phyloP scores from a whole-genome alignment of 768 basidiomycete genomes.

The Naematelia encephala region DNA sequence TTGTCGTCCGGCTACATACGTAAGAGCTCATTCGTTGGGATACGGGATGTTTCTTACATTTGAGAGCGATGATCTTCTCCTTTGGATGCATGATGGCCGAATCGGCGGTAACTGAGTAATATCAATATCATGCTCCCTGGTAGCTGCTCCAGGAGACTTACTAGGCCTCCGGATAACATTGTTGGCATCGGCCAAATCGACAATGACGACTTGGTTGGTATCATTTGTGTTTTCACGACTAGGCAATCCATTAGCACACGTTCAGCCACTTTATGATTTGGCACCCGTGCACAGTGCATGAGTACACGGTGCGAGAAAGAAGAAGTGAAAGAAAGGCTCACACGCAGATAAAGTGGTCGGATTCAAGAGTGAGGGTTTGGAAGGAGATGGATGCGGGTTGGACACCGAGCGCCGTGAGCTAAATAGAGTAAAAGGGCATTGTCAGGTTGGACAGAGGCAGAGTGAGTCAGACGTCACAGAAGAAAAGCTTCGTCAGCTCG shows the following conservation, averaged over 20 bases:
- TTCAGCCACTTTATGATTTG: slow-evolving; percentile 3
- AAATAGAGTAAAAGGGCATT: slow-evolving; percentile 56
- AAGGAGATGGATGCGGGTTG: slow-evolving; percentile 97
- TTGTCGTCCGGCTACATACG: slow-evolving; percentile 72
- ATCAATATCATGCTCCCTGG: slow-evolving; percentile 11
- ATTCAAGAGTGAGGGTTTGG: slow-evolving; percentile 93
- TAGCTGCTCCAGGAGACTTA: slow-evolving; percentile 34
- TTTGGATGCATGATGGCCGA: slow-evolving; percentile 97
- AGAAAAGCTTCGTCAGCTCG: neutral
- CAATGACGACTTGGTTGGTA: slow-evolving; percentile 96
- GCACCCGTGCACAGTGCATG: neutral
- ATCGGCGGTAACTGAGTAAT: slow-evolving; percentile 75
- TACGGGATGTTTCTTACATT: slow-evolving; percentile 58
- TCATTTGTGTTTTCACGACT: slow-evolving; percentile 86
- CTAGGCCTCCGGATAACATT: slow-evolving; percentile 62
- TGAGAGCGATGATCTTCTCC: slow-evolving; percentile 93
- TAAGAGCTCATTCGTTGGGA: slow-evolving; percentile 3
- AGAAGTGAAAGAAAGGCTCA: slow-evolving; percentile 16
- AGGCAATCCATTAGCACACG: too few species aligned
- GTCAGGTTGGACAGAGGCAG: slow-evolving; percentile 57
- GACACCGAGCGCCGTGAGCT: slow-evolving; percentile 91
- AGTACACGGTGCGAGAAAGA: neutral
- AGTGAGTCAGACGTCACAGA: neutral
- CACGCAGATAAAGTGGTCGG: slow-evolving; percentile 96
- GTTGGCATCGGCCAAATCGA: slow-evolving; percentile 95